These are phyloP conservation scores for Phylloporus scabripes DNA, from an alignment of 768 basidiomycete genomes.

Conservation along the genomic window DNA sequence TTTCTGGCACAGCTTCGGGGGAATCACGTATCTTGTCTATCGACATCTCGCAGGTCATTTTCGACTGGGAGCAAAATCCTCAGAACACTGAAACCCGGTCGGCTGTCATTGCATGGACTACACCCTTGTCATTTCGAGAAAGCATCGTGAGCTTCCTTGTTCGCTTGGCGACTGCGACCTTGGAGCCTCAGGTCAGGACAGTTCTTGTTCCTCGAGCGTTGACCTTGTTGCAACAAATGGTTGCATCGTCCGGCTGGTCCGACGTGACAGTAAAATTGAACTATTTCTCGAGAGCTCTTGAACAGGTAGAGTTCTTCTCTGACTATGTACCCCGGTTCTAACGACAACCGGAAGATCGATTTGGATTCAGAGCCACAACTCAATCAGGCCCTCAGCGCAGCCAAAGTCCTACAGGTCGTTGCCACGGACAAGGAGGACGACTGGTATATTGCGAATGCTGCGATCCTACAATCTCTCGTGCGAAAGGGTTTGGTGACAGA, in stretches of 20 bases:
- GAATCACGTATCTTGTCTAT: constrained; percentile 86
- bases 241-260: constrained; percentile 80
- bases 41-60: constrained; percentile 88
- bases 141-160: constrained; percentile 93
- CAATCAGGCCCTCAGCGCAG: constrained; percentile 68
- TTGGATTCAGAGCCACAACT: constrained; percentile 61
- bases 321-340: not conserved
- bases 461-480: constrained; percentile 72
- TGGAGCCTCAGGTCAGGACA: constrained; percentile 38
- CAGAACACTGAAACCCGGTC: constrained; percentile 26
- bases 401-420: constrained; percentile 85
- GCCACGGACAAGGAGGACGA: constrained; percentile 73
- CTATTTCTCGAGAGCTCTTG: constrained; percentile 82
- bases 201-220: constrained; percentile 60
- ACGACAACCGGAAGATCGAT: constrained; percentile 50
- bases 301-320: constrained; percentile 46
- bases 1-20: constrained; percentile 58
- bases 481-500: constrained; percentile 83
- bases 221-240: constrained; percentile 65
- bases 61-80: constrained; percentile 83
- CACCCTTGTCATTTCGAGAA: constrained; percentile 77
- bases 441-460: constrained; percentile 75
- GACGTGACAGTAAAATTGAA: constrained; percentile 89
- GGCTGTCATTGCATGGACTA: constrained; percentile 51
- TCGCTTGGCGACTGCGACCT: constrained; percentile 71